phyloP scores from a whole-genome alignment of 2,329 filamentous ascomycete species.

The Penicillium sp. region DNA sequence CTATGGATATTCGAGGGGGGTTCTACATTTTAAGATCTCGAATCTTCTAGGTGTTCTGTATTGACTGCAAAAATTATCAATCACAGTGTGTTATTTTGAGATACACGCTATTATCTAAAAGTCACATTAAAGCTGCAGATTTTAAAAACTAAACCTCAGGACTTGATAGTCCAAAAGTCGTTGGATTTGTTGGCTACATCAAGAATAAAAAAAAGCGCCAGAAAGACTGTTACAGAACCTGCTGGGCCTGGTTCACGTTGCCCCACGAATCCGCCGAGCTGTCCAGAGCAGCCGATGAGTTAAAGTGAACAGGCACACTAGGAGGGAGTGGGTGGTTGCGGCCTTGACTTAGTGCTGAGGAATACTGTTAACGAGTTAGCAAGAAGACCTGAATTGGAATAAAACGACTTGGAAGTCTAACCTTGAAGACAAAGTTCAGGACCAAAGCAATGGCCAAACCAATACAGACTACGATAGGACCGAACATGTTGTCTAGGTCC shows the following conservation, averaged over 20 bases:
- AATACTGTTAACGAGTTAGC: conserved; percentile 30
- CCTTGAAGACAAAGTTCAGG: conserved; percentile 84
- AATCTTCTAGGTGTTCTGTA: neutral
- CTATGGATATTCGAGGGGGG: no score
- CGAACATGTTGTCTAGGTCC: conserved; percentile 87
- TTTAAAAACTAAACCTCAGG: no score
- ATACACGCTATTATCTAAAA: neutral
- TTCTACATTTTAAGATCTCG: neutral
- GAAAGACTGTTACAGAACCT: conserved; percentile 14
- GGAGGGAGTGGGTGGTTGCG: conserved; percentile 14
- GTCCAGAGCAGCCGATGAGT: conserved; percentile 9
- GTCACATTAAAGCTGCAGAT: neutral
- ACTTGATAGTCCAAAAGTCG: neutral
- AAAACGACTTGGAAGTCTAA: conserved; percentile 15
- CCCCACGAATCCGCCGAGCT: conserved; percentile 4
- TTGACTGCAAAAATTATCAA: neutral
- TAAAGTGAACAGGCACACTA: conserved; percentile 11
- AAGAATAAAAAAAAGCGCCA: neutral
- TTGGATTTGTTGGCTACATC: neutral
- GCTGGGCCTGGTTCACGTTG: conserved; percentile 23
- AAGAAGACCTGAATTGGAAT: neutral
- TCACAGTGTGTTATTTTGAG: neutral
- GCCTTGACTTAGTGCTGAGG: conserved; percentile 26
- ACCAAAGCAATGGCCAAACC: conserved; percentile 75
- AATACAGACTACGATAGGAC: conserved; percentile 77